Conservation (phyloP, 805 yeast species). For the Yarrowia sp. region DNA sequence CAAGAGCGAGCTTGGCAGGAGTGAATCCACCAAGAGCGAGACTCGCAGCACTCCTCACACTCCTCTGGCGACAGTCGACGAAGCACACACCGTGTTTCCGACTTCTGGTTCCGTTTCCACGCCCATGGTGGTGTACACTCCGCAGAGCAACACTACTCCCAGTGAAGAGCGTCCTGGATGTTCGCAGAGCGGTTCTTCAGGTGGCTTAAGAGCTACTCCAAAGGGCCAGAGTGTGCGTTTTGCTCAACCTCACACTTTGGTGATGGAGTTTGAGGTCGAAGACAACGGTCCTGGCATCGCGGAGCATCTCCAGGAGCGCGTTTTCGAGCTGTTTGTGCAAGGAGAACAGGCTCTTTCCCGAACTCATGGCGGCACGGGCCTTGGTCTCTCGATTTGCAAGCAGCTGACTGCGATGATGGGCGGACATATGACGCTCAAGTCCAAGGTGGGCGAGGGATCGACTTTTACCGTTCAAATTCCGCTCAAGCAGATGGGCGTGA, state of each 20-base stretch:
- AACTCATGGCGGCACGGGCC: slow-evolving; percentile 79
- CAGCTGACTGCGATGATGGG: slow-evolving; percentile 87
- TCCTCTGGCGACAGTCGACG: slow-evolving; percentile 15
- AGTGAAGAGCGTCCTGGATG: not conserved
- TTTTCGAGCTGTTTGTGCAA: slow-evolving; percentile 93
- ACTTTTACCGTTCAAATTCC: slow-evolving; percentile 72
- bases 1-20: too few species aligned
- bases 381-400: slow-evolving; percentile 84
- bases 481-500: slow-evolving; percentile 28
- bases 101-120: not conserved
- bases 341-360: slow-evolving; percentile 79
- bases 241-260: slow-evolving; percentile 45
- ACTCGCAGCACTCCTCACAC: slow-evolving; percentile 16
- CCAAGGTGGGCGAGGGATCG: slow-evolving; percentile 79
- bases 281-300: slow-evolving; percentile 96
- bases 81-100: not conserved
- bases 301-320: slow-evolving; percentile 70
- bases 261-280: slow-evolving; percentile 64
- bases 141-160: not conserved
- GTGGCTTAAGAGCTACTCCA: not conserved
- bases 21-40: not conserved
- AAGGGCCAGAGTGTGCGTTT: slow-evolving; percentile 7
- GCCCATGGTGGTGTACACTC: not conserved
- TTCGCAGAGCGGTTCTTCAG: not conserved
- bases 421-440: slow-evolving; percentile 72